Evolutionary conservation across 441 rosid genomes (phyloP).

Genomic region (Monsonia emarginata): DNA sequence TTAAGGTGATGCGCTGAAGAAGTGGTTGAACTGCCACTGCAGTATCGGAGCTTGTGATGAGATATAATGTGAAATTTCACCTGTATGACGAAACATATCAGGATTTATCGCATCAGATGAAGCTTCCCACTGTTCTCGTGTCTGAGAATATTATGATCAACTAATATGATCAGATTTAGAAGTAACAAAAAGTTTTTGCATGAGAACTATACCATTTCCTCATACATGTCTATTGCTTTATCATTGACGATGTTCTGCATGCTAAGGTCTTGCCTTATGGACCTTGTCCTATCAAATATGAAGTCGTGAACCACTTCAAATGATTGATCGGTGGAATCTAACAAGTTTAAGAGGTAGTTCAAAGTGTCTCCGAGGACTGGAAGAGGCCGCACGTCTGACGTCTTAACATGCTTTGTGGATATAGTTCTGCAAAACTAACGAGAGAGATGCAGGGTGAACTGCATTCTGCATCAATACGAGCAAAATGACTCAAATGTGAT

Average conservation of each 20-base stretch:
- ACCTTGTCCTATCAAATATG: conserved; percentile 81
- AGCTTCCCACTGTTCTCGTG: not conserved
- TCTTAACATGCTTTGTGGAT: conserved; percentile 37
- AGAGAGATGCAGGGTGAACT: conserved; percentile 16
- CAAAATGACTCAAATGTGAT: not conserved
- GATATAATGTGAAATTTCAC: conserved; percentile 68
- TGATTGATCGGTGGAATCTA: conserved; percentile 44
- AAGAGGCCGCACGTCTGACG: conserved; percentile 66
- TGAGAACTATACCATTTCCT: conserved; percentile 56
- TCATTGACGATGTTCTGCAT: conserved; percentile 65
- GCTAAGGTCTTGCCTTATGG: conserved; percentile 81
- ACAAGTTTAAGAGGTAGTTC: conserved; percentile 48
- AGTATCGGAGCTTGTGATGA: conserved; percentile 51
- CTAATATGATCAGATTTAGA: not conserved
- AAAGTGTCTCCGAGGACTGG: conserved; percentile 63
- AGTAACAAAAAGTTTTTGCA: not conserved
- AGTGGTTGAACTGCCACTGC: conserved; percentile 28
- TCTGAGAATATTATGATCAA: not conserved
- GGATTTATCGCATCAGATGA: not conserved
- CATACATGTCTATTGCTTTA: conserved; percentile 54
- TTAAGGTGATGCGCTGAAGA: conserved; percentile 63
- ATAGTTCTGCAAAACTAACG: conserved; percentile 88
- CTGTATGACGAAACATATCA: conserved; percentile 25
- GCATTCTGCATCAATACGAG: conserved; percentile 9
- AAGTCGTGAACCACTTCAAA: conserved; percentile 88